A percentile compares a stretch with the other conserved stretches of the same genome.
phyloP scores from a whole-genome alignment of 495 filamentous ascomycete genomes.

The Umbilicaria muhlenbergii region DNA sequence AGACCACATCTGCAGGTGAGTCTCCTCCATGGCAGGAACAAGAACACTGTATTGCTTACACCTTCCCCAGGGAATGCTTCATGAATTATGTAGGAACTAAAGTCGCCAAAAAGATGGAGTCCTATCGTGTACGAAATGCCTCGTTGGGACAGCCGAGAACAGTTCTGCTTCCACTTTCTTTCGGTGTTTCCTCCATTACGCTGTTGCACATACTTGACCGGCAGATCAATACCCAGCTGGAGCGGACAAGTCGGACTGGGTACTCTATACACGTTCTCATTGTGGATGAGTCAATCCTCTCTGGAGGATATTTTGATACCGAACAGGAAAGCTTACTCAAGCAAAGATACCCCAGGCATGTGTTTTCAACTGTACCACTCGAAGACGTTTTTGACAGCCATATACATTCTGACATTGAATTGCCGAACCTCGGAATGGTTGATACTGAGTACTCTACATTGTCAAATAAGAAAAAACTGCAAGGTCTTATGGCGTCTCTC shows the following conservation, averaged over 20 bases:
- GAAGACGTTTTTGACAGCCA: conserved; percentile 37
- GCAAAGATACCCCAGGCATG: conserved; percentile 41
- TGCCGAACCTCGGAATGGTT: conserved; percentile 8
- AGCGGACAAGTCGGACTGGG: conserved; percentile 36
- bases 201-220: conserved; percentile 60
- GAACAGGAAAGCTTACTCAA: conserved; percentile 23
- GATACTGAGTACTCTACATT: conserved; percentile 14
- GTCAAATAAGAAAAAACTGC: conserved; percentile 29
- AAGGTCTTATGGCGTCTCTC: conserved; percentile 37
- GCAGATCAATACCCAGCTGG: conserved; percentile 44
- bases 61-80: conserved; percentile 52
- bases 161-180: conserved; percentile 65
- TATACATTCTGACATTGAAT: conserved; percentile 12
- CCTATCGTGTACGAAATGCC: conserved; percentile 29
- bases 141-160: conserved; percentile 26
- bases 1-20: conserved; percentile 32
- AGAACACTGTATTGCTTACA: conserved; percentile 11
- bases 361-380: conserved; percentile 37
- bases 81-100: conserved; percentile 58
- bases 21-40: conserved; percentile 1
- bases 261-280: conserved; percentile 54
- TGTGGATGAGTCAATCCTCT: conserved; percentile 38
- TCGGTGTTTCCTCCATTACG: conserved; percentile 66
- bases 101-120: conserved; percentile 62
- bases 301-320: conserved; percentile 12